Evolutionary conservation across 345 rosid species (phyloP).

Genomic region (Brassica rapa): DNA sequence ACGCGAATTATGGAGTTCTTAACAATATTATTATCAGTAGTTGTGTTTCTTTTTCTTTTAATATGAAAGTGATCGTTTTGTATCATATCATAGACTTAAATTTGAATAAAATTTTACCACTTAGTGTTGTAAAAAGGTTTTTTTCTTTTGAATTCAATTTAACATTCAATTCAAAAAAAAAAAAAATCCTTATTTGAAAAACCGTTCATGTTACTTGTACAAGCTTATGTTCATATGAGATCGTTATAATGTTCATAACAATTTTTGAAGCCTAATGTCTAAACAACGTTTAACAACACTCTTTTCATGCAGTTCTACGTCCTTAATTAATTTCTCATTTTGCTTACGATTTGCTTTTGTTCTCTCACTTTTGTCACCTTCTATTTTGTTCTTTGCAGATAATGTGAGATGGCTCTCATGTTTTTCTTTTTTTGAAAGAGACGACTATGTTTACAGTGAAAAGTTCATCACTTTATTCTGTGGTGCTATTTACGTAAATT

Average conservation of each 20-base stretch:
- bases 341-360: not conserved
- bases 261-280: not conserved
- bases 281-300: not conserved
- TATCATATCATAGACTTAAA: not conserved
- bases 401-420: not conserved
- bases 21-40: not conserved
- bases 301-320: not conserved
- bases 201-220: not conserved
- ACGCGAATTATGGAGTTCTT: not conserved
- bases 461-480: not conserved
- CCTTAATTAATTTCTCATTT: not conserved
- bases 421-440: not conserved
- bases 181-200: not conserved
- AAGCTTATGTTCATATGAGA: not conserved
- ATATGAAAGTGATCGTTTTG: not conserved
- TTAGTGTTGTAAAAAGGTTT: too few relatives aligned
- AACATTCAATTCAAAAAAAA: too few relatives aligned
- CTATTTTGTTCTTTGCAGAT: not conserved
- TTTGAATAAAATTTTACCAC: not conserved
- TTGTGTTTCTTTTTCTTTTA: not conserved
- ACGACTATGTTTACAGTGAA: not conserved
- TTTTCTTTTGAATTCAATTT: too few relatives aligned
- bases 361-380: not conserved
- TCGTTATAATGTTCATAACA: not conserved
- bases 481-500: not conserved